Conservation (phyloP, 1,284 basidiomycete species). For the Austropuccinia psidii region DNA sequence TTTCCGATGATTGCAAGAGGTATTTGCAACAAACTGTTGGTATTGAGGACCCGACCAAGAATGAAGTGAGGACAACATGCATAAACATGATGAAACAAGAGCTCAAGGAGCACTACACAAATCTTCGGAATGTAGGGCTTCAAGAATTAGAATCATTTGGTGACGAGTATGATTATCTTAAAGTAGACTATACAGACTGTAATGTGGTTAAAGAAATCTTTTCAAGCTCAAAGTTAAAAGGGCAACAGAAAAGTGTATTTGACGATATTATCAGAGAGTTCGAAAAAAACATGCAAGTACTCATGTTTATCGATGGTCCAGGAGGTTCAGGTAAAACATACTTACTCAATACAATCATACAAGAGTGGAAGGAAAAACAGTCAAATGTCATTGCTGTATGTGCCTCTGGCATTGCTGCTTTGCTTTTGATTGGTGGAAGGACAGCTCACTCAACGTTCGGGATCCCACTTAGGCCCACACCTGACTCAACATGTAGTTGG, state of each 20-base stretch:
- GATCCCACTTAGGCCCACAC: slow-evolving; percentile 46
- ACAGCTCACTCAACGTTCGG: slow-evolving; percentile 53
- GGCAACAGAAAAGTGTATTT: slow-evolving; percentile 48
- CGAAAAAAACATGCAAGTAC: slow-evolving; percentile 47
- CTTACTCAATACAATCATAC: not conserved
- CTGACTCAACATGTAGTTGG: not conserved
- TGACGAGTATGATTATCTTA: too few relatives aligned
- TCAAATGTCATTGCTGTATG: not conserved
- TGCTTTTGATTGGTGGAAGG: slow-evolving; percentile 50
- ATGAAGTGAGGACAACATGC: not conserved
- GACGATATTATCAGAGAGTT: slow-evolving; percentile 47
- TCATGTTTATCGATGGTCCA: slow-evolving; percentile 1
- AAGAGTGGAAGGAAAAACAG: not conserved
- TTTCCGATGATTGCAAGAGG: not conserved
- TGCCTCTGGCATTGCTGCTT: slow-evolving; percentile 52
- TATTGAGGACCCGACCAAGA: not conserved
- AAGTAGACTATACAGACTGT: too few relatives aligned
- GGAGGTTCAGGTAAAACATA: not conserved
- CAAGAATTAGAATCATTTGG: too few relatives aligned
- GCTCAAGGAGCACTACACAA: too few relatives aligned
- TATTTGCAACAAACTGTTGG: not conserved
- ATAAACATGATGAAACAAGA: not conserved
- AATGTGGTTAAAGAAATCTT: too few relatives aligned
- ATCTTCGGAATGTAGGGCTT: too few relatives aligned
- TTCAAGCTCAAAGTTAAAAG: too few relatives aligned